These are phyloP conservation scores for Aspergillus japonicus DNA, from an alignment of 2,329 filamentous ascomycete genomes.

Conservation along the genomic window DNA sequence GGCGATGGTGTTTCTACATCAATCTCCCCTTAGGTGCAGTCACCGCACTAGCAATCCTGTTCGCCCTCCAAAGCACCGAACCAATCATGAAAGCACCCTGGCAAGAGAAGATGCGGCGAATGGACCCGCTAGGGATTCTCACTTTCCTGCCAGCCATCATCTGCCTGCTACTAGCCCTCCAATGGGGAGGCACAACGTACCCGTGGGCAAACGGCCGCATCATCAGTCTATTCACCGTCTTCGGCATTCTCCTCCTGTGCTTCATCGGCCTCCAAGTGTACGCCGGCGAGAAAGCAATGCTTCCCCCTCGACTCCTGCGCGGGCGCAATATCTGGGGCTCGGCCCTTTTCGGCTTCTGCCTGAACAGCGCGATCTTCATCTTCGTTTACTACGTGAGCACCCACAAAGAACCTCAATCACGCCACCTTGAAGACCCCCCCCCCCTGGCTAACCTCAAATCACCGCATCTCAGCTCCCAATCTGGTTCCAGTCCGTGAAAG, in stretches of 20 bases:
- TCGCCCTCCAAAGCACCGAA: constrained; percentile 14
- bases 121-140: constrained; percentile 52
- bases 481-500: constrained; percentile 18
- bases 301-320: constrained; percentile 11
- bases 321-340: constrained; percentile 8
- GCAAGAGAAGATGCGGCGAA: constrained; percentile 27
- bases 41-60: constrained; percentile 18
- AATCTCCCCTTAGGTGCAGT: constrained; percentile 49
- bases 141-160: constrained; percentile 54
- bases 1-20: constrained; percentile 54
- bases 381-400: constrained; percentile 13
- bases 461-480: constrained; percentile 9
- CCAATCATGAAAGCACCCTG: constrained; percentile 5
- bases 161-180: constrained; percentile 55
- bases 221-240: constrained; percentile 40
- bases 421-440: not conserved
- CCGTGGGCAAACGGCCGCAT: constrained; percentile 48
- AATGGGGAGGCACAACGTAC: constrained; percentile 57
- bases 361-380: constrained; percentile 13
- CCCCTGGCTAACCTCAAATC: not conserved
- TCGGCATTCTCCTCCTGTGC: constrained; percentile 13
- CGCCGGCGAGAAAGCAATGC: constrained; percentile 11
- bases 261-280: constrained; percentile 6
- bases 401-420: too few species aligned
- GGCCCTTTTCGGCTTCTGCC: not conserved